Evolutionary conservation across 495 filamentous ascomycete genomes (phyloP).

Genomic region (Saxispiralis lemnorum): DNA sequence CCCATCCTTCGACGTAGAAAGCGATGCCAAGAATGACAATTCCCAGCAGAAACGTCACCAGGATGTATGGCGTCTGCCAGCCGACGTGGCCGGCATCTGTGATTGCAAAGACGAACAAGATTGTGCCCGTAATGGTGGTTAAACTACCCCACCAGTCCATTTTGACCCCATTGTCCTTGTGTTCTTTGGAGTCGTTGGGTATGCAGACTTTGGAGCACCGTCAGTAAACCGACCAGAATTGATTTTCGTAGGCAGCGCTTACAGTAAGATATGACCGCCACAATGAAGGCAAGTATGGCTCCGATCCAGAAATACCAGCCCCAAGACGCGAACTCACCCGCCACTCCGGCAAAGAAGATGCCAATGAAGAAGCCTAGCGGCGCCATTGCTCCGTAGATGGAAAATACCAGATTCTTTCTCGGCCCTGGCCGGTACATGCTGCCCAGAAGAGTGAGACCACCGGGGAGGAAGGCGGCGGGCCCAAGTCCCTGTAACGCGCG

Average conservation of each 20-base stretch:
- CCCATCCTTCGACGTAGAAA: constrained; percentile 62
- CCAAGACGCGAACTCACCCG: constrained; percentile 47
- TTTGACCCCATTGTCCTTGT: constrained; percentile 27
- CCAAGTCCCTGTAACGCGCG: constrained; percentile 67
- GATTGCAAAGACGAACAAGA: constrained; percentile 62
- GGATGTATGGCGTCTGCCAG: constrained; percentile 61
- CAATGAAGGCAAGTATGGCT: too few relatives aligned
- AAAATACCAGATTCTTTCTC: constrained; percentile 71
- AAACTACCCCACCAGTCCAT: constrained; percentile 58
- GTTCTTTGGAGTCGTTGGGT: constrained; percentile 43
- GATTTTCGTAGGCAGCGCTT: too few relatives aligned
- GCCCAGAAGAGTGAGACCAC: constrained; percentile 61
- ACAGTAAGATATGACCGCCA: too few relatives aligned
- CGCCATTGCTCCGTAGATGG: constrained; percentile 61
- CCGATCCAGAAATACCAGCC: constrained; percentile 46
- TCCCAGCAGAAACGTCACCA: constrained; percentile 42
- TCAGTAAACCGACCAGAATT: too few relatives aligned
- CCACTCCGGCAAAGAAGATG: constrained; percentile 57
- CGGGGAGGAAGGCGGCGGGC: constrained; percentile 53
- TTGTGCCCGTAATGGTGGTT: constrained; percentile 46
- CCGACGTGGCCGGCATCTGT: constrained; percentile 57
- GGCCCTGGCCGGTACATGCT: constrained; percentile 69
- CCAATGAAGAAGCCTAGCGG: constrained; percentile 67
- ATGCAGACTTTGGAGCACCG: constrained; percentile 22
- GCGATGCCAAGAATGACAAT: constrained; percentile 36